Percentiles rank a stretch among this genome's conserved stretches.
Evolutionary conservation across 2,329 filamentous ascomycete genomes (phyloP).

Genomic region (Clarireedia hainanense): DNA sequence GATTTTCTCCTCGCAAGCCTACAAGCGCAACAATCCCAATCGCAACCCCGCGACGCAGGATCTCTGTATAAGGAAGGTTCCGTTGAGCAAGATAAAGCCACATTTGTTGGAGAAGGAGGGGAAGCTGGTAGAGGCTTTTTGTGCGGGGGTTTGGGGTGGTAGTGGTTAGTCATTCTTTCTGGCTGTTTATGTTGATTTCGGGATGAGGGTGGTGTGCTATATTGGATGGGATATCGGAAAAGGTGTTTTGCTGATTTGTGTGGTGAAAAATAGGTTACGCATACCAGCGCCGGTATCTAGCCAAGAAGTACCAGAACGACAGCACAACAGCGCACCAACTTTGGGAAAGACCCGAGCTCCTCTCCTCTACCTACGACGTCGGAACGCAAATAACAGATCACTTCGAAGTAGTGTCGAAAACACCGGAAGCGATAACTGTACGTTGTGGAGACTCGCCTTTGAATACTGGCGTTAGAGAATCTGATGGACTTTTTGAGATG

Average conservation of each 20-base stretch:
- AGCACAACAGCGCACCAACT: slow-evolving; percentile 51
- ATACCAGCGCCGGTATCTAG: slow-evolving; percentile 49
- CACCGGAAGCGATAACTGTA: slow-evolving; percentile 49
- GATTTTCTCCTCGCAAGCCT: slow-evolving; percentile 50
- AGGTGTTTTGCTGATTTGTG: too few species aligned
- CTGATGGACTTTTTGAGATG: slow-evolving; percentile 62
- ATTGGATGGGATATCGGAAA: too few species aligned
- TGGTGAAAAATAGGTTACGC: slow-evolving; percentile 35
- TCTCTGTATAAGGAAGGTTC: slow-evolving; percentile 53
- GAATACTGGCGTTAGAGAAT: slow-evolving; percentile 45
- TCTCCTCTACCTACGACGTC: slow-evolving; percentile 48
- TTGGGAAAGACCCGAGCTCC: slow-evolving; percentile 50
- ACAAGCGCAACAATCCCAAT: slow-evolving; percentile 52
- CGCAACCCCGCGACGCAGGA: slow-evolving; percentile 58
- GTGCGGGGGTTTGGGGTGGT: slow-evolving; percentile 25
- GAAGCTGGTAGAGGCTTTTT: slow-evolving; percentile 38
- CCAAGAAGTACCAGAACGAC: slow-evolving; percentile 47
- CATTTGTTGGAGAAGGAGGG: slow-evolving; percentile 61
- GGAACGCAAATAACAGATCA: slow-evolving; percentile 62
- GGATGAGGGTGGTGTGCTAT: background rate
- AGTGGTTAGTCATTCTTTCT: slow-evolving; percentile 38
- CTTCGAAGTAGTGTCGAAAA: slow-evolving; percentile 63
- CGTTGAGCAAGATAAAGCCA: slow-evolving; percentile 55
- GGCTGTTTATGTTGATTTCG: background rate
- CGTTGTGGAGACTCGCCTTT: slow-evolving; percentile 60